Conservation (phyloP, 805 yeast species). For the Suhomyces kilbournensis region DNA sequence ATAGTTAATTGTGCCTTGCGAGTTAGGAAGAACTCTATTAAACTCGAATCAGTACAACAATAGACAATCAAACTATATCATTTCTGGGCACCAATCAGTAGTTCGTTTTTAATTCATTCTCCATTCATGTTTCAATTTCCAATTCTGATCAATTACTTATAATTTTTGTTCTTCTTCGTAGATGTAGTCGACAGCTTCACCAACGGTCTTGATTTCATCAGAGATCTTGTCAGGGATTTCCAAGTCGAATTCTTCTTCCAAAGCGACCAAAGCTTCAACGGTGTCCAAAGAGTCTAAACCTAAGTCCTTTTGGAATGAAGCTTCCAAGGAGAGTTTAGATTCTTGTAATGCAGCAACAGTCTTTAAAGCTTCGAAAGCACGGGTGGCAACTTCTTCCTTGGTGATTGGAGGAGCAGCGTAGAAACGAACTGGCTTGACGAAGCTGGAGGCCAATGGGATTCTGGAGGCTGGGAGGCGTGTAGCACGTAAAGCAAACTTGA, state of each 20-base stretch:
- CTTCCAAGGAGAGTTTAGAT: constrained; percentile 39
- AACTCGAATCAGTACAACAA: neutral
- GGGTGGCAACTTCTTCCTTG: constrained; percentile 74
- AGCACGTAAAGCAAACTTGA: constrained; percentile 51
- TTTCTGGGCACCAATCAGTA: neutral
- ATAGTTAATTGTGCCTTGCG: constrained; percentile 1
- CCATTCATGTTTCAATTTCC: neutral
- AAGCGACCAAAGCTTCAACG: constrained; percentile 92
- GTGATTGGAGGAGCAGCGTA: constrained; percentile 66
- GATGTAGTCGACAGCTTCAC: constrained; percentile 88
- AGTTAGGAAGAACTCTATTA: neutral
- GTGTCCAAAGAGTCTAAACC: constrained; percentile 94
- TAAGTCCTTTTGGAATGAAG: constrained; percentile 65
- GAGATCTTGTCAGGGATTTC: constrained; percentile 88
- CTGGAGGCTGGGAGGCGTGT: constrained; percentile 33
- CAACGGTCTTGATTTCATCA: constrained; percentile 89
- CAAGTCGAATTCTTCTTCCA: constrained; percentile 85
- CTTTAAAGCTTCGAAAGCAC: constrained; percentile 78
- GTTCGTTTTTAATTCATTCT: neutral
- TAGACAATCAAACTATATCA: neutral
- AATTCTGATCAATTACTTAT: constrained; percentile 13
- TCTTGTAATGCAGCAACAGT: constrained; percentile 48
- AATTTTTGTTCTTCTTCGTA: constrained; percentile 55
- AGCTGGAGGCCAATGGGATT: constrained; percentile 22
- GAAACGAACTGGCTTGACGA: constrained; percentile 39